phyloP scores from a whole-genome alignment of 1,284 basidiomycete genomes.

The Tranzscheliella williamsii region DNA sequence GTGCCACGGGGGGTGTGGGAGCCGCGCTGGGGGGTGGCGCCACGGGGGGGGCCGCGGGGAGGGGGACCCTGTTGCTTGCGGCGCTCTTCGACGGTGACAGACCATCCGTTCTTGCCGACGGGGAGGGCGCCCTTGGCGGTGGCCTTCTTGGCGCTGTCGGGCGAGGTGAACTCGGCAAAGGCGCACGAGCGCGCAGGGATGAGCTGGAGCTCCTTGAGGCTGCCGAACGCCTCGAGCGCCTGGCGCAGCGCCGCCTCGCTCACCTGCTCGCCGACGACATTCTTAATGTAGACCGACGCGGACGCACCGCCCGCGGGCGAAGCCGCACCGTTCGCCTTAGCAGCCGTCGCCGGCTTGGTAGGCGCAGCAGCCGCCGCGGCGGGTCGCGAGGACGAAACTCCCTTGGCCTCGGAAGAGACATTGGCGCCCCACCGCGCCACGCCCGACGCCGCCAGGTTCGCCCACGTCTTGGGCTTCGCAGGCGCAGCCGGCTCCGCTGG shows the following conservation, averaged over 20 bases:
- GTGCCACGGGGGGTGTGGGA: too few species aligned
- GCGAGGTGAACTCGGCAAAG: conserved; percentile 81
- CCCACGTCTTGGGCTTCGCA: conserved; percentile 59
- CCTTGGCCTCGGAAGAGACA: conserved; percentile 45
- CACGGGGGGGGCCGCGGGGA: too few species aligned
- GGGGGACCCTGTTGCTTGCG: conserved; percentile 84
- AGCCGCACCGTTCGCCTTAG: conserved; percentile 2
- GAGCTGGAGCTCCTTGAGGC: conserved; percentile 84
- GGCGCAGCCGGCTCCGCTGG: conserved; percentile 51
- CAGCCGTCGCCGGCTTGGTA: conserved; percentile 57
- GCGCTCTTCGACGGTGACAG: conserved; percentile 80
- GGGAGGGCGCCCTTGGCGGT: conserved; percentile 86
- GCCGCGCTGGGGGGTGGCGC: conserved; percentile 10
- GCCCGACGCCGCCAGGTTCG: conserved; percentile 56
- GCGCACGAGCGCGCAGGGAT: conserved; percentile 87
- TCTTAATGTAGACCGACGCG: conserved; percentile 58
- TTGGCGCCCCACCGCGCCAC: conserved; percentile 54
- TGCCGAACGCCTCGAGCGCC: conserved; percentile 74
- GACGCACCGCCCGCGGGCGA: not conserved
- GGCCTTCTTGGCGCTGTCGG: conserved; percentile 82
- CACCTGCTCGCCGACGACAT: conserved; percentile 78
- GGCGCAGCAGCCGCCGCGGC: conserved; percentile 6
- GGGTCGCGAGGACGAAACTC: conserved; percentile 39
- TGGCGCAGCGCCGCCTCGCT: conserved; percentile 68
- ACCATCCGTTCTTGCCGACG: conserved; percentile 67